Evolutionary conservation across 2,329 filamentous ascomycete species (phyloP), one percentile per base, ranked within the genome.

Genomic region (Cladophialophora chaetospira): DNA sequence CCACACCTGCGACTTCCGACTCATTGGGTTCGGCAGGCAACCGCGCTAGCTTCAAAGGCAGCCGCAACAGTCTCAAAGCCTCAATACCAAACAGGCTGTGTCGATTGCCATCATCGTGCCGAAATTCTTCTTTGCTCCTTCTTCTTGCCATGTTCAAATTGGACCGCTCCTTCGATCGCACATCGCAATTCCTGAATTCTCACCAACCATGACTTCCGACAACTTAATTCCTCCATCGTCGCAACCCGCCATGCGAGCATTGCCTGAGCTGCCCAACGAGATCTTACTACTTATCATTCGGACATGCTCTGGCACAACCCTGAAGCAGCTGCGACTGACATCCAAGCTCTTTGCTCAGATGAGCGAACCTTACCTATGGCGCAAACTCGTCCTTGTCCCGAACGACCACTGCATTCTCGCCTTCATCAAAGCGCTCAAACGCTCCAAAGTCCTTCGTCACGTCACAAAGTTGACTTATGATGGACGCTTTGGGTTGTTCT

Each of bases 261-360:
- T 40, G 28, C 56, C 56, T 17, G 52, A 61, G 31, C 51, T 63
- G n/a, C 61, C 61, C 6, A 60, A 60, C 52, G 61, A 63, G 50
- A 57, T 61, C 43, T 44, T 63, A 11, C 47, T 61, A n/a, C 43
- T 57, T 19, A 58, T 63, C 52, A 42, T 58, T 15, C 61, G 60
- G 47, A 47, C 26, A 40, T 61, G 56, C 35, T 47, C 56, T 15
- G 53, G 58, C 11, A 35, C 47, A 13, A 58, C 59, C n/a, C 23
- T 61, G n/a, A 61, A 63, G 33, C 48, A 58, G 36, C 40, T 63
- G n/a, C 61, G 61, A 4, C 43, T 63, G 42, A 56, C 57, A 8
- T 62, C 58, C 47, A 61, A 56, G 48, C 43, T 26, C 9, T 48
- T 63, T 13, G 58, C 56, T 42, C 54, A 61, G 21, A 35, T 62